phyloP scores from a whole-genome alignment of 495 filamentous ascomycete genomes.

The Penicillium egyptiacum region DNA sequence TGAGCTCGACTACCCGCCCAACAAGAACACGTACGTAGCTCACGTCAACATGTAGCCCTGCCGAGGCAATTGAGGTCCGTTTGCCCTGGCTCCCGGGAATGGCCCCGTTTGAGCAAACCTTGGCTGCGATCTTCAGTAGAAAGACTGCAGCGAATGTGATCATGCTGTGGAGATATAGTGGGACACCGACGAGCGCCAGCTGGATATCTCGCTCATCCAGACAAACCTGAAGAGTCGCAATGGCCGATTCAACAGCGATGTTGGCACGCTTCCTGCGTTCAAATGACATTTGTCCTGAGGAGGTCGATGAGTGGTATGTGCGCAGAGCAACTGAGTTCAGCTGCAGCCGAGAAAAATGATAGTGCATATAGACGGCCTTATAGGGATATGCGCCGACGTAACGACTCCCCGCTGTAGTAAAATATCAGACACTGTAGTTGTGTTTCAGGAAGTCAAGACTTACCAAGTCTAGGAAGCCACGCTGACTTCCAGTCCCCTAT shows the following conservation, averaged over 20 bases:
- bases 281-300: slow-evolving; percentile 48
- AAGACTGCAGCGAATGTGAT: slow-evolving; percentile 58
- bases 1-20: slow-evolving; percentile 46
- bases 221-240: slow-evolving; percentile 49
- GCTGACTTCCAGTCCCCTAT: slow-evolving; percentile 47
- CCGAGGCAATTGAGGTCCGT: slow-evolving; percentile 47
- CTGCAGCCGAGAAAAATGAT: slow-evolving; percentile 57
- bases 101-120: slow-evolving; percentile 38
- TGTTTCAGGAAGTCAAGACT: not conserved
- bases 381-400: slow-evolving; percentile 55
- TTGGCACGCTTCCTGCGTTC: slow-evolving; percentile 55
- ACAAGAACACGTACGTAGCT: slow-evolving; percentile 47
- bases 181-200: slow-evolving; percentile 50
- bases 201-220: slow-evolving; percentile 54
- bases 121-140: slow-evolving; percentile 52
- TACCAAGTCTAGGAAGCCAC: slow-evolving; percentile 53
- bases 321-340: slow-evolving; percentile 59
- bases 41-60: slow-evolving; percentile 42
- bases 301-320: slow-evolving; percentile 50
- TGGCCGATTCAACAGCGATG: slow-evolving; percentile 55
- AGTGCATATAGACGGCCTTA: slow-evolving; percentile 53
- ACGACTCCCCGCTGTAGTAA: slow-evolving; percentile 41
- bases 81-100: slow-evolving; percentile 27
- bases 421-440: not conserved
- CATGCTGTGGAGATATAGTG: slow-evolving; percentile 57